Evolutionary conservation across 108 stramenopile species (phyloP).

Genomic region (Aureococcus anophagefferens): DNA sequence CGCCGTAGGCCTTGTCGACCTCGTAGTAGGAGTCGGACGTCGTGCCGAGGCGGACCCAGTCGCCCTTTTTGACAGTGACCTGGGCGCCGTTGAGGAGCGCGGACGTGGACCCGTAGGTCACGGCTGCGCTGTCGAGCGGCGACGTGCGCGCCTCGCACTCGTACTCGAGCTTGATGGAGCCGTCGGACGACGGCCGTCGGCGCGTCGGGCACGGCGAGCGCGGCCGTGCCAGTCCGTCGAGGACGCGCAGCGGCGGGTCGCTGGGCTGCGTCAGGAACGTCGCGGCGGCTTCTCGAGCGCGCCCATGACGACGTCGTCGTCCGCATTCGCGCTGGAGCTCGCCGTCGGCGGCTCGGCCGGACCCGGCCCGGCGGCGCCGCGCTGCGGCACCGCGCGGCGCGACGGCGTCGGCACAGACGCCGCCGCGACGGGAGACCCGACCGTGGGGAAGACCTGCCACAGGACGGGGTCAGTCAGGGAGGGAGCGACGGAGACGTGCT

Average conservation of each 20-base stretch:
- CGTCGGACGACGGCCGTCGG: constrained; percentile 43
- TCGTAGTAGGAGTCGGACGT: constrained; percentile 20
- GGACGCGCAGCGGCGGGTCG: constrained; percentile 40
- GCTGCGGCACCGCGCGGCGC: too few species aligned
- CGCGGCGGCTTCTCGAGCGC: too few species aligned
- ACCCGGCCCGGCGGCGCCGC: too few species aligned
- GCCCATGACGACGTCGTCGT: too few species aligned
- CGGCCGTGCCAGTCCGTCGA: constrained; percentile 13
- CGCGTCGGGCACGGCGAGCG: constrained; percentile 14
- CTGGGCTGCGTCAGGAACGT: constrained; percentile 39
- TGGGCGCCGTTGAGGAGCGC: neutral
- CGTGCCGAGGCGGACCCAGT: constrained; percentile 16
- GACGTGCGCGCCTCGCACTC: constrained; percentile 49
- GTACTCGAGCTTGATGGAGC: constrained; percentile 53
- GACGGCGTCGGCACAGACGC: too few species aligned
- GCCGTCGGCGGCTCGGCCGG: too few species aligned
- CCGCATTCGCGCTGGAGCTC: too few species aligned
- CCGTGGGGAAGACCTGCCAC: too few species aligned
- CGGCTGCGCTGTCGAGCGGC: neutral
- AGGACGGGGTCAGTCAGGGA: too few species aligned
- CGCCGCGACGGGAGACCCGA: too few species aligned
- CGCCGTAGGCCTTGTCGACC: constrained; percentile 14
- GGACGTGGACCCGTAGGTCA: neutral
- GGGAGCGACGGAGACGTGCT: too few species aligned
- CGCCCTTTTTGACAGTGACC: constrained; percentile 1